Evolutionary conservation across 495 filamentous ascomycete species (phyloP).

Genomic region (Aspergillus sclerotiicarbonarius): DNA sequence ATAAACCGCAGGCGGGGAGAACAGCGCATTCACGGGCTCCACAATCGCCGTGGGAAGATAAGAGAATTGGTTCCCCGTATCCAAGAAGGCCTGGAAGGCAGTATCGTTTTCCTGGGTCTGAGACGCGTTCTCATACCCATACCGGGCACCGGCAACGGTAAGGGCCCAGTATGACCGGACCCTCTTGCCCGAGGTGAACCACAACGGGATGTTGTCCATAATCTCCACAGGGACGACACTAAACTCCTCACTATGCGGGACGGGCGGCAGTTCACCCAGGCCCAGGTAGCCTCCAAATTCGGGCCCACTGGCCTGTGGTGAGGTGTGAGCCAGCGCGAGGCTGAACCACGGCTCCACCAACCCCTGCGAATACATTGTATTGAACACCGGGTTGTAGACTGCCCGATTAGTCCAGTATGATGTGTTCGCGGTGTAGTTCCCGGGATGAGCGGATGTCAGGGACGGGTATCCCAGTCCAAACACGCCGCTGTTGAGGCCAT

Average conservation of each 20-base stretch:
- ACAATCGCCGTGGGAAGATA: constrained; percentile 59
- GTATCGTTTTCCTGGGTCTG: constrained; percentile 15
- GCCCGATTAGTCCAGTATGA: constrained; percentile 26
- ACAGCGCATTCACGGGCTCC: constrained; percentile 54
- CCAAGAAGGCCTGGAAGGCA: constrained; percentile 54
- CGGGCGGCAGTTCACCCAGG: constrained; percentile 27
- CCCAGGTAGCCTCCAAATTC: constrained; percentile 28
- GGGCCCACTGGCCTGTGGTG: constrained; percentile 12
- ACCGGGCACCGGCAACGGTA: constrained; percentile 19
- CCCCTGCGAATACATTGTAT: constrained; percentile 52
- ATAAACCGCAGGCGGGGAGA: constrained; percentile 53
- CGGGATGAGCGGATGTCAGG: constrained; percentile 34
- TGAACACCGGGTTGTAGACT: constrained; percentile 57
- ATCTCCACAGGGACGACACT: constrained; percentile 24
- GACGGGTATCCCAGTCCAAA: constrained; percentile 61
- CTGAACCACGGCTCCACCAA: constrained; percentile 56
- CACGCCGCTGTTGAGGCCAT: constrained; percentile 47
- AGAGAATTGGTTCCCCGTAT: constrained; percentile 67
- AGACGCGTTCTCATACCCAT: constrained; percentile 9
- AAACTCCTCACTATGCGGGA: constrained; percentile 17
- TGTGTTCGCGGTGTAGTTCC: constrained; percentile 28
- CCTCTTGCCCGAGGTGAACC: constrained; percentile 13
- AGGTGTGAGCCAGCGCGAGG: constrained; percentile 30
- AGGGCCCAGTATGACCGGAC: constrained; percentile 27
- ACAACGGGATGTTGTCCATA: constrained; percentile 16